These are phyloP conservation scores for Corchorus capsularis DNA, from an alignment of 345 rosid species.

Conservation along the genomic window DNA sequence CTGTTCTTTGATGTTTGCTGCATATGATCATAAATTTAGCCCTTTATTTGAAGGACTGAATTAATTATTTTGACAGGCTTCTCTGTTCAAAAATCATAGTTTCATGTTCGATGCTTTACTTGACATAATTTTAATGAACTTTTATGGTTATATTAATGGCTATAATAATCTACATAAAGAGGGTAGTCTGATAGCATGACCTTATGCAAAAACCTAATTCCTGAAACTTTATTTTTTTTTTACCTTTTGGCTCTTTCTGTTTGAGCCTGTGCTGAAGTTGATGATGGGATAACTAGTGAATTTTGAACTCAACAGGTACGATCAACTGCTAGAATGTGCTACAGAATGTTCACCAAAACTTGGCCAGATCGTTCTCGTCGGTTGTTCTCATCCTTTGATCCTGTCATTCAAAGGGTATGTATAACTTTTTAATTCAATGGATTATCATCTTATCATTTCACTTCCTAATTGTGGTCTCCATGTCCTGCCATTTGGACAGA, in stretches of 20 bases:
- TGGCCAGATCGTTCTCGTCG: slow-evolving; percentile 99
- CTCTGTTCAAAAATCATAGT: not conserved
- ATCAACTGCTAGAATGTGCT: slow-evolving; percentile 97
- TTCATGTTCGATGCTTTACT: slow-evolving; percentile 7
- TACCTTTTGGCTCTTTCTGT: slow-evolving; percentile 2
- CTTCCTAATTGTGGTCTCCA: slow-evolving; percentile 9
- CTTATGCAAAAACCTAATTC: not conserved
- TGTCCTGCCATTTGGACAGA: slow-evolving; percentile 40
- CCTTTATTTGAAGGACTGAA: not conserved
- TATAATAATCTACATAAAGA: too few relatives aligned
- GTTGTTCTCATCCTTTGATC: slow-evolving; percentile 88
- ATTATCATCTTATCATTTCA: not conserved
- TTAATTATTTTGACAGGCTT: not conserved
- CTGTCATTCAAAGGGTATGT: slow-evolving; percentile 95
- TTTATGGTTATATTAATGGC: not conserved
- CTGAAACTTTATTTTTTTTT: not conserved
- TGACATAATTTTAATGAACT: not conserved
- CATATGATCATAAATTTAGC: slow-evolving; percentile 9
- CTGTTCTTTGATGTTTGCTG: not conserved
- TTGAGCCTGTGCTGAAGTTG: not conserved
- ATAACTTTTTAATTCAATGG: slow-evolving; percentile 12
- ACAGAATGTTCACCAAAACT: slow-evolving; percentile 94
- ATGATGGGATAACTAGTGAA: not conserved
- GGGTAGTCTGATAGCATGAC: not conserved
- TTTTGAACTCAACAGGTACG: slow-evolving; percentile 65